phyloP scores from a whole-genome alignment of 2,329 filamentous ascomycete species.

The Diaporthe amygdali region DNA sequence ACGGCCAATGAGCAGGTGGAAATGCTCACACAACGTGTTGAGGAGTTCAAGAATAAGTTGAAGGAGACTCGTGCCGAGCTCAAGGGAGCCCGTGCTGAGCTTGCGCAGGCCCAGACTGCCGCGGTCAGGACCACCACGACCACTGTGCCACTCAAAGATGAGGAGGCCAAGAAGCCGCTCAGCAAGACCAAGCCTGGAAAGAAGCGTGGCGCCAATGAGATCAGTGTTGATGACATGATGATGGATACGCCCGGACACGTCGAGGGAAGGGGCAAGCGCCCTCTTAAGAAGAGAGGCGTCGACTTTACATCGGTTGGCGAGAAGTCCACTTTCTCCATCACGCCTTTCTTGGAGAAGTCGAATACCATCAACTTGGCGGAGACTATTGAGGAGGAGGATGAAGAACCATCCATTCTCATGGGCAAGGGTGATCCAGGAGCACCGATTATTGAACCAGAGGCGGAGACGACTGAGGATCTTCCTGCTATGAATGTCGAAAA shows the following conservation, averaged over 20 bases:
- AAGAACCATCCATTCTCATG: constrained; percentile 32
- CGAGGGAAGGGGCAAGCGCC: constrained; percentile 45
- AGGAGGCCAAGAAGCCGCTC: constrained; percentile 34
- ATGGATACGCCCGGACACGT: constrained; percentile 47
- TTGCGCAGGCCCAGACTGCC: constrained; percentile 41
- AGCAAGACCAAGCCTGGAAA: constrained; percentile 43
- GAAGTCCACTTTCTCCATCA: constrained; percentile 93
- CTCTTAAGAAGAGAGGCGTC: constrained; percentile 60
- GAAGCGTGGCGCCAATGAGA: constrained; percentile 53
- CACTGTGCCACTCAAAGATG: constrained; percentile 32
- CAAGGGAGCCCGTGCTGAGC: constrained; percentile 61
- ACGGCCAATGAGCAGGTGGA: constrained; percentile 68
- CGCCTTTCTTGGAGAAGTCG: constrained; percentile 81
- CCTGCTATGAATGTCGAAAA: constrained; percentile 5
- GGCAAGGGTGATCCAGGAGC: constrained; percentile 20
- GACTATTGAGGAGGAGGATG: constrained; percentile 41
- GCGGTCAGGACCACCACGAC: constrained; percentile 25
- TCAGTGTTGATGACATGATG: constrained; percentile 51
- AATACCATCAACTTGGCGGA: constrained; percentile 53
- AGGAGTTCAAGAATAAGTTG: constrained; percentile 72
- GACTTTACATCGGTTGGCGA: constrained; percentile 72
- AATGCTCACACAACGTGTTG: constrained; percentile 73
- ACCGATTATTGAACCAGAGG: constrained; percentile 23
- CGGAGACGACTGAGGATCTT: constrained; percentile 12
- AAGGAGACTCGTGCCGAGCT: constrained; percentile 74